phyloP scores from a whole-genome alignment of 352 stramenopile species.

The Globisporangium takayamanum region DNA sequence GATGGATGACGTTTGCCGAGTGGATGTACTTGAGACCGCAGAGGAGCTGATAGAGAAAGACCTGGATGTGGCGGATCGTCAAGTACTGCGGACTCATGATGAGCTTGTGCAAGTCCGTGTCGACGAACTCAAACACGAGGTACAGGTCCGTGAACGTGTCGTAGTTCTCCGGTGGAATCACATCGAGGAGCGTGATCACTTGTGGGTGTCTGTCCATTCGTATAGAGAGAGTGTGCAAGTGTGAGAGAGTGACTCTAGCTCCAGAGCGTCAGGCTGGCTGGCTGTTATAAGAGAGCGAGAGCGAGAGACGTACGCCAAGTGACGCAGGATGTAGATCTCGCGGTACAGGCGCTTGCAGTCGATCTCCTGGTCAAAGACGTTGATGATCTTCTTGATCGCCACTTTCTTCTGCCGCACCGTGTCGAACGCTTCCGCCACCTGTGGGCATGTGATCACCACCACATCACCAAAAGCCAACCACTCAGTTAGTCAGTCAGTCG shows the following conservation, averaged over 20 bases:
- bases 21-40: slow-evolving; percentile 96
- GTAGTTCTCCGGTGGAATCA: slow-evolving; percentile 78
- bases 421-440: slow-evolving; percentile 79
- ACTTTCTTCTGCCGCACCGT: slow-evolving; percentile 75
- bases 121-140: slow-evolving; percentile 90
- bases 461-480: too few relatives aligned
- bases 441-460: background rate
- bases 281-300: too few relatives aligned
- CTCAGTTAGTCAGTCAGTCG: background rate
- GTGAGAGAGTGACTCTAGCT: background rate
- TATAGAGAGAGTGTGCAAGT: background rate
- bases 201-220: slow-evolving; percentile 45
- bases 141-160: slow-evolving; percentile 88
- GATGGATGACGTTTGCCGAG: slow-evolving; percentile 86
- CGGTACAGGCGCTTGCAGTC: slow-evolving; percentile 85
- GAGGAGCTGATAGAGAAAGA: slow-evolving; percentile 96
- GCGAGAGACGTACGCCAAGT: slow-evolving; percentile 39
- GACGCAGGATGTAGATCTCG: slow-evolving; percentile 86
- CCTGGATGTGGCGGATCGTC: slow-evolving; percentile 94
- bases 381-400: slow-evolving; percentile 88
- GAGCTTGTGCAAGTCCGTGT: slow-evolving; percentile 92
- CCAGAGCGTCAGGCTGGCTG: too few relatives aligned
- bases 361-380: slow-evolving; percentile 85
- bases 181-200: slow-evolving; percentile 78
- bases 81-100: slow-evolving; percentile 92